Evolutionary conservation across 1,139 yeast genomes (phyloP).

Genomic region (Blastobotrys indianensis): DNA sequence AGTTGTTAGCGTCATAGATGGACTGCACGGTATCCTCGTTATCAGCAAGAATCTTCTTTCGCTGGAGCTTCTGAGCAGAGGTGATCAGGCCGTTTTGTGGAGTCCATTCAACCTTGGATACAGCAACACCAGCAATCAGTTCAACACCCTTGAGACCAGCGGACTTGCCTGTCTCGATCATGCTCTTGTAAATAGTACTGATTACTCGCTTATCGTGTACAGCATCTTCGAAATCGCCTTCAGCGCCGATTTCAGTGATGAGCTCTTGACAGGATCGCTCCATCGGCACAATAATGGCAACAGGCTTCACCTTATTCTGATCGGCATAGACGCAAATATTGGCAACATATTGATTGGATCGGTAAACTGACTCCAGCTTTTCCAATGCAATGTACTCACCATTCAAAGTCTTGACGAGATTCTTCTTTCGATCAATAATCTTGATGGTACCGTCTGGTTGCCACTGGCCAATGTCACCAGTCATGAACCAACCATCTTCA

Average conservation of each 20-base stretch:
- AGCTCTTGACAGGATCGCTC: slow-evolving; percentile 59
- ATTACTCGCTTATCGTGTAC: slow-evolving; percentile 55
- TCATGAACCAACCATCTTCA: slow-evolving; percentile 87
- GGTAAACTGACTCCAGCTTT: slow-evolving; percentile 73
- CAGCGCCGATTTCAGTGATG: slow-evolving; percentile 49
- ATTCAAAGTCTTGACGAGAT: slow-evolving; percentile 88
- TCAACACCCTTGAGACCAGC: slow-evolving; percentile 87
- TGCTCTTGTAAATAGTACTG: slow-evolving; percentile 49
- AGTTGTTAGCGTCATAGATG: slow-evolving; percentile 13
- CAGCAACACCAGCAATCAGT: slow-evolving; percentile 67
- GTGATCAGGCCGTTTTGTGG: slow-evolving; percentile 93
- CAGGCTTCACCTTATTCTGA: slow-evolving; percentile 75
- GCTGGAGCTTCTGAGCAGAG: slow-evolving; percentile 92
- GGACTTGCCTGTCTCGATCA: slow-evolving; percentile 68
- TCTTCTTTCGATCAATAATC: slow-evolving; percentile 92
- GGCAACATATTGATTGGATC: slow-evolving; percentile 69
- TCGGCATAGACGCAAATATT: slow-evolving; percentile 95
- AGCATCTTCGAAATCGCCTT: slow-evolving; percentile 43
- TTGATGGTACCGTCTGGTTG: slow-evolving; percentile 68
- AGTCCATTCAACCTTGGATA: slow-evolving; percentile 93
- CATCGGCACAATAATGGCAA: slow-evolving; percentile 84
- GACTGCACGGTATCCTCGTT: slow-evolving; percentile 32
- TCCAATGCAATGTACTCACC: slow-evolving; percentile 98
- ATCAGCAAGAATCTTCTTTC: slow-evolving; percentile 75
- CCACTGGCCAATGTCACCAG: slow-evolving; percentile 98